A percentile compares a stretch with the other conserved stretches of the same genome.
These are phyloP conservation scores for Aspergillus persii DNA, from an alignment of 2,329 filamentous ascomycete genomes.

Conservation along the genomic window DNA sequence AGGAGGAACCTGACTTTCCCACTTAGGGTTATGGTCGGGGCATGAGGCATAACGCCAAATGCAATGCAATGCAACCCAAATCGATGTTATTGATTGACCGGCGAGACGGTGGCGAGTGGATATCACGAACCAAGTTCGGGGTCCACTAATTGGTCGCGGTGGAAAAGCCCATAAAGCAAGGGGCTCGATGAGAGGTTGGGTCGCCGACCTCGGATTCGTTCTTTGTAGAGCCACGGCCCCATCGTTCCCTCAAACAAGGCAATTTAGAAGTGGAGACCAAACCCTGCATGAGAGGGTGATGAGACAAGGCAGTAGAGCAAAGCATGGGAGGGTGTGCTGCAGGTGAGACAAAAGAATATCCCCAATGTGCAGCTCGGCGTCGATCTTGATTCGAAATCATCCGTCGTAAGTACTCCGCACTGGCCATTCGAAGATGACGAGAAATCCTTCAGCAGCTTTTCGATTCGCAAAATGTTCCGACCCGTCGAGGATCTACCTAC, in stretches of 20 bases:
- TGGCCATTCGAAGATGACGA: background rate
- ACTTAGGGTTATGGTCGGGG: constrained; percentile 6
- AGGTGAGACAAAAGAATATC: constrained; percentile 15
- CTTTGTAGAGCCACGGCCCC: constrained; percentile 5
- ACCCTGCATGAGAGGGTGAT: constrained; percentile 15
- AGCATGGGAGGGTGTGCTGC: constrained; percentile 10
- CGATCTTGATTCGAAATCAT: constrained; percentile 12
- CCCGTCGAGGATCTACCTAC: background rate
- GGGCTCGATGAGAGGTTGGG: constrained; percentile 14
- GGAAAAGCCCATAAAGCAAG: constrained; percentile 19
- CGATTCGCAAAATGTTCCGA: background rate
- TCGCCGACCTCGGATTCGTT: constrained; percentile 7
- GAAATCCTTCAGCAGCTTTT: background rate
- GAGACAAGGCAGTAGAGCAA: constrained; percentile 12
- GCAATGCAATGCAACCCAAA: constrained; percentile 27
- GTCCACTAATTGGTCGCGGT: constrained; percentile 12
- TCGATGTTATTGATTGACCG: constrained; percentile 17
- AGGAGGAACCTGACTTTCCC: constrained; percentile 8
- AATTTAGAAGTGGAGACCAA: constrained; percentile 13
- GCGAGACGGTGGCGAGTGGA: constrained; percentile 8
- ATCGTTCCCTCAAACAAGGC: constrained; percentile 5
- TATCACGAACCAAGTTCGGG: background rate
- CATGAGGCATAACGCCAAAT: constrained; percentile 14
- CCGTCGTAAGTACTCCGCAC: background rate
- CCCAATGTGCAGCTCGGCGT: constrained; percentile 6